Base-by-base conservation (phyloP, 768 basidiomycete genomes). In the Leccinum truebloodii region DNA sequence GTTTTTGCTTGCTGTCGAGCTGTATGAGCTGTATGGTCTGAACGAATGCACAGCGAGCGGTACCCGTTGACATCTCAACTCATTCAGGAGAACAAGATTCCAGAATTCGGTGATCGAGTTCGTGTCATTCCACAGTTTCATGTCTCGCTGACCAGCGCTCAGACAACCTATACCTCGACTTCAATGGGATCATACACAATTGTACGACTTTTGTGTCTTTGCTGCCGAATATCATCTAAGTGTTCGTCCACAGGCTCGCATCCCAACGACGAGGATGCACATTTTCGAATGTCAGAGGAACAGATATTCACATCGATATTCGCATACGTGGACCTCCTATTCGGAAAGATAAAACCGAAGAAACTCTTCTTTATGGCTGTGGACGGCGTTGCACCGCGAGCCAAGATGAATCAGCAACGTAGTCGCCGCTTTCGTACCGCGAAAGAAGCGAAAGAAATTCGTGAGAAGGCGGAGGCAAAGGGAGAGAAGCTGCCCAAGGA, bases 341-440 rank as follows among this genome's bases (percentile, higher is more conserved):
- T 99, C 76, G 85, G 88, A 32, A 98, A 95, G 79, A 98, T 99
- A 63, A 98, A 95, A 73, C 97, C 97, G 1, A 90, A 93, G 81
- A 97, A 98, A 71, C 79, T 97, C 13, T 98, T 98, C 75, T 98
- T 97, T 76, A 96, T 99, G 91, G 97, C 96, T 26, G 89, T 99
- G 51, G 97, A 98, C 72, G 96, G 96, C 52, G 95, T 98, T 14
- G 96, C 96, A 0, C 96, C 96, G 4, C 81, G 96, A 51, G 96
- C 96, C 35, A 98, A 99, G 83, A 97, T 98, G 96, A 99, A 99
- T 72, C 96, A 98, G 75, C 96, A 98, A 71, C 87, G 96, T 20
- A 89, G 90, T 71, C 81, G 96, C 41, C 86, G 95, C 51, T 99
- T 98, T 79, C 81, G 96, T 58, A 94, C 95, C 0, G 95, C 95